These are phyloP conservation scores for Leccinum rimulosum DNA, from an alignment of 768 basidiomycete genomes.

Conservation along the genomic window DNA sequence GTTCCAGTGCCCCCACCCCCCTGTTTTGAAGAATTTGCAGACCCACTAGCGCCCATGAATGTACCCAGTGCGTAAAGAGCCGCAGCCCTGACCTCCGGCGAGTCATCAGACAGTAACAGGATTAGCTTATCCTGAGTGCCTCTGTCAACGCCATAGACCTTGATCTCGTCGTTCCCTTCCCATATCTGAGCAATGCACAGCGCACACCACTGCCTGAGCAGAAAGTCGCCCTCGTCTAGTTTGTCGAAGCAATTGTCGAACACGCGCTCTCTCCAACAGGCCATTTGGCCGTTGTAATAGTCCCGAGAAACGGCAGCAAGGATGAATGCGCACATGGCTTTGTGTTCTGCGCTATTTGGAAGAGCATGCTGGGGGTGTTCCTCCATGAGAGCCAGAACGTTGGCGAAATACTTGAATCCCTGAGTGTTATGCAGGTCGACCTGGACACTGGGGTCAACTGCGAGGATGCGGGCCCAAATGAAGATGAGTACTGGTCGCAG, in stretches of 20 bases:
- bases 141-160: conserved; percentile 74
- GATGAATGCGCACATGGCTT: conserved; percentile 98
- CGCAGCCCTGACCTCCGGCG: conserved; percentile 90
- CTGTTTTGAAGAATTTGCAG: conserved; percentile 57
- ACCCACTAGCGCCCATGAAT: conserved; percentile 87
- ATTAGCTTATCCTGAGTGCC: conserved; percentile 84
- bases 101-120: conserved; percentile 75
- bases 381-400: conserved; percentile 66
- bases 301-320: conserved; percentile 88
- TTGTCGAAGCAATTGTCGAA: conserved; percentile 86
- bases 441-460: conserved; percentile 93
- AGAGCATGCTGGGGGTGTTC: conserved; percentile 55
- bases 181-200: conserved; percentile 94
- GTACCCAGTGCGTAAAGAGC: conserved; percentile 90
- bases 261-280: conserved; percentile 76
- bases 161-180: conserved; percentile 90
- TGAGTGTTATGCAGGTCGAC: conserved; percentile 79
- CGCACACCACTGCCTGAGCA: conserved; percentile 92
- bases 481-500: conserved; percentile 97
- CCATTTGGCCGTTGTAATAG: conserved; percentile 81
- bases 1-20: conserved; percentile 88
- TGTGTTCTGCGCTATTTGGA: conserved; percentile 94
- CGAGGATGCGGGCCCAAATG: conserved; percentile 97
- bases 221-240: conserved; percentile 85
- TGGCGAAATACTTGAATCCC: conserved; percentile 84